Evolutionary conservation across 345 rosid species (phyloP).

Genomic region (Syzygium jambos): DNA sequence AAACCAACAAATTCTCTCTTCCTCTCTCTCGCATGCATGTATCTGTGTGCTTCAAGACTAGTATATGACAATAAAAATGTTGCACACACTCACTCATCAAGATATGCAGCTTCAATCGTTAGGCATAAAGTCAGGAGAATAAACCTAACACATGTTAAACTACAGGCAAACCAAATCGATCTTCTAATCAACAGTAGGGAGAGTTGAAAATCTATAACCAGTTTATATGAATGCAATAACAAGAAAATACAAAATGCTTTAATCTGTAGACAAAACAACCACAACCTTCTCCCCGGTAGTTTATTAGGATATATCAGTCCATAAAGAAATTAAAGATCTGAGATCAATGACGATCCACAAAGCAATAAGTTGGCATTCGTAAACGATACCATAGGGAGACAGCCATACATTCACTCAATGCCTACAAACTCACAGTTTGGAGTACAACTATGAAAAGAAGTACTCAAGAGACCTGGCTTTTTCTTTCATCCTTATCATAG

Average conservation of each 20-base stretch:
- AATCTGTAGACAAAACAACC: neutral
- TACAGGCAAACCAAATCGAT: neutral
- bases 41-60: neutral
- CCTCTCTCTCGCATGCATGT: neutral
- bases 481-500: neutral
- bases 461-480: neutral
- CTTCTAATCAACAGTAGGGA: neutral
- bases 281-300: neutral
- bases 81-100: neutral
- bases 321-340: neutral
- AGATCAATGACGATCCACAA: neutral
- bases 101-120: neutral
- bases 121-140: neutral
- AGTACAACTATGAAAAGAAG: neutral
- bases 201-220: neutral
- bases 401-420: neutral
- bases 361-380: neutral
- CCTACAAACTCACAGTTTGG: neutral
- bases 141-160: neutral
- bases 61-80: neutral
- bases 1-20: neutral
- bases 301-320: neutral
- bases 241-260: neutral
- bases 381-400: neutral
- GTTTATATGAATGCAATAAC: neutral